Conservation (phyloP, 31 red algal genomes). For the Odonthalia washingtoniensis region DNA sequence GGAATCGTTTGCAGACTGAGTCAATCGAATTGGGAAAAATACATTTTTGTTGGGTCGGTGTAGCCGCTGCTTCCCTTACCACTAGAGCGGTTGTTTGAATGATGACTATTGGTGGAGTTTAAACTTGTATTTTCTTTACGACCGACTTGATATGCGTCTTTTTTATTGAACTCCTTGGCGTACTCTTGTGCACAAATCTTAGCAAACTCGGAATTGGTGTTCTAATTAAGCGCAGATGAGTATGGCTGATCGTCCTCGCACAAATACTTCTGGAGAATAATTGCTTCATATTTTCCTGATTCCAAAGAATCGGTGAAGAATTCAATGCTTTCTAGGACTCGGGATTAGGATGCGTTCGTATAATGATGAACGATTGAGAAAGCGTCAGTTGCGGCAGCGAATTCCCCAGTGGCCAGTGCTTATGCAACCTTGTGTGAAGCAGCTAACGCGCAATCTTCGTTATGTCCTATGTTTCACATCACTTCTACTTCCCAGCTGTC, state of each 20-base stretch:
- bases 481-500: slow-evolving; percentile 40
- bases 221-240: neutral
- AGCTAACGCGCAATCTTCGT: neutral
- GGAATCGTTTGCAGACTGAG: too few species aligned
- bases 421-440: neutral
- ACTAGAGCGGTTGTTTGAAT: too few species aligned
- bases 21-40: too few species aligned
- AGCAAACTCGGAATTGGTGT: too few species aligned
- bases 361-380: slow-evolving; percentile 41
- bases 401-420: slow-evolving; percentile 14
- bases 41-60: too few species aligned
- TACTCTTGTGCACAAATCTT: too few species aligned
- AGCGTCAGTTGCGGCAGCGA: slow-evolving; percentile 7
- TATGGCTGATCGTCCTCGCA: slow-evolving; percentile 21
- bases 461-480: slow-evolving; percentile 25
- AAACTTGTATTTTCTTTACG: too few species aligned
- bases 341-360: slow-evolving; percentile 12
- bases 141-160: too few species aligned
- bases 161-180: too few species aligned
- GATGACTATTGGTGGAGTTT: too few species aligned
- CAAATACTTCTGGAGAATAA: slow-evolving; percentile 62
- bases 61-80: too few species aligned
- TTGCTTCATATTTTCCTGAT: slow-evolving; percentile 45
- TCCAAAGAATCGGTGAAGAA: slow-evolving; percentile 52
- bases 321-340: slow-evolving; percentile 39